phyloP scores from a whole-genome alignment of 2,329 filamentous ascomycete genomes.

The Microcyclospora tardicrescens region DNA sequence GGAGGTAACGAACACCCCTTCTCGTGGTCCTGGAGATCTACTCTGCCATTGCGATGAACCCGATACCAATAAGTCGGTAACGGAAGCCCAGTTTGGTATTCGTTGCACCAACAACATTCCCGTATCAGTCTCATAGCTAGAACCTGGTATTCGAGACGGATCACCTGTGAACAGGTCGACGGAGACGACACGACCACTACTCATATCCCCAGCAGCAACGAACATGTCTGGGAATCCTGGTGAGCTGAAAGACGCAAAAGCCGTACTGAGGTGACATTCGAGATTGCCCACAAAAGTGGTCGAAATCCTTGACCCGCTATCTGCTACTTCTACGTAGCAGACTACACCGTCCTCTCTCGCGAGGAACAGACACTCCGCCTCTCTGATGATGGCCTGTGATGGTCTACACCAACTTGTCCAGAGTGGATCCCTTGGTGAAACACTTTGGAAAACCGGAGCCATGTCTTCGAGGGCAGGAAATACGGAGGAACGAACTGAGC shows the following conservation, averaged over 20 bases:
- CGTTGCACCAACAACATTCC: conserved; percentile 40
- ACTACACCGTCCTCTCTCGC: conserved; percentile 78
- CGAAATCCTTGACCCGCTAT: conserved; percentile 38
- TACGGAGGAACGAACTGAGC: conserved; percentile 15
- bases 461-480: conserved; percentile 2
- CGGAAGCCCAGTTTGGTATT: conserved; percentile 49
- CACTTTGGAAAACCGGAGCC: conserved; percentile 9
- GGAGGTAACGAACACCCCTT: conserved; percentile 27
- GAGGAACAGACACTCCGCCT: conserved; percentile 69
- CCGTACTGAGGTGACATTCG: conserved; percentile 62
- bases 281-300: conserved; percentile 48
- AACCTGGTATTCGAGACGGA: conserved; percentile 23
- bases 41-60: conserved; percentile 12
- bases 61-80: conserved; percentile 35
- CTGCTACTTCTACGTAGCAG: conserved; percentile 56
- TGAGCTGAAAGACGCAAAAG: conserved; percentile 59
- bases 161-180: conserved; percentile 27
- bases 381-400: conserved; percentile 48
- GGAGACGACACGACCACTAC: conserved; percentile 42
- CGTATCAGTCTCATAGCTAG: conserved; percentile 30
- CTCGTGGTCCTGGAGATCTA: conserved; percentile 8
- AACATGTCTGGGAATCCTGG: conserved; percentile 60
- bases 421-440: conserved; percentile 13
- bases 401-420: conserved; percentile 83
- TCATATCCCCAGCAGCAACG: conserved; percentile 64